Percentiles rank a stretch among this genome's conserved stretches.
Conservation (phyloP, 78 protist genomes). For the Planoprotostelium fungivorum region DNA sequence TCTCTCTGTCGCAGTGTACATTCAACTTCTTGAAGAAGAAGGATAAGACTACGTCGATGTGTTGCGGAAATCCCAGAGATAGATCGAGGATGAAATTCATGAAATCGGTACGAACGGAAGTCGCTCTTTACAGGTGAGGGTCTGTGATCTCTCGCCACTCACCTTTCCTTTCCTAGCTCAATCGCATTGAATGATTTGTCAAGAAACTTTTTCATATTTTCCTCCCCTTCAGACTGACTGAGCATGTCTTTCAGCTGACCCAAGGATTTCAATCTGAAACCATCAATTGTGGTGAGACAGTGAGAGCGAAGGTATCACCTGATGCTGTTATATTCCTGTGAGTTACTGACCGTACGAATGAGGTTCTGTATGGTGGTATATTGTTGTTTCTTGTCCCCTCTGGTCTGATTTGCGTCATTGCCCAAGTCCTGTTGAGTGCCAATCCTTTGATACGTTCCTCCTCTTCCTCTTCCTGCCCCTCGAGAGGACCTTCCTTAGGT, state of each 20-base stretch:
- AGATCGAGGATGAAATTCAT: background rate
- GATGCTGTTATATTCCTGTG: background rate
- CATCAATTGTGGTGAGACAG: background rate
- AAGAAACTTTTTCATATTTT: background rate
- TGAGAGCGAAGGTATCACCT: background rate
- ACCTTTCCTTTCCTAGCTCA: background rate
- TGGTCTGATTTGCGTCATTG: too few relatives aligned
- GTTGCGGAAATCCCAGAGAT: background rate
- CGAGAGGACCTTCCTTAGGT: too few relatives aligned
- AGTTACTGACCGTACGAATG: background rate
- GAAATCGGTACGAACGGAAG: background rate
- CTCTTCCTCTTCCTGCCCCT: too few relatives aligned
- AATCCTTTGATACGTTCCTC: too few relatives aligned
- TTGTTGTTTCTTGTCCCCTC: too few relatives aligned
- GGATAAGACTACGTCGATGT: background rate
- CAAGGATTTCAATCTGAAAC: background rate
- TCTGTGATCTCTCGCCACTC: background rate
- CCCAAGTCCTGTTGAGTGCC: too few relatives aligned
- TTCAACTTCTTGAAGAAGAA: background rate
- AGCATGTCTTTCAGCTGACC: background rate
- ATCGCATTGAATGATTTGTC: background rate
- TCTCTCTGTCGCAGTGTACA: background rate
- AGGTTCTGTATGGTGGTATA: background rate
- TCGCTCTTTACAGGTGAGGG: background rate
- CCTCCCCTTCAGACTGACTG: background rate